Evolutionary conservation across 2,329 filamentous ascomycete species (phyloP).

Genomic region (Clonostachys chloroleuca): DNA sequence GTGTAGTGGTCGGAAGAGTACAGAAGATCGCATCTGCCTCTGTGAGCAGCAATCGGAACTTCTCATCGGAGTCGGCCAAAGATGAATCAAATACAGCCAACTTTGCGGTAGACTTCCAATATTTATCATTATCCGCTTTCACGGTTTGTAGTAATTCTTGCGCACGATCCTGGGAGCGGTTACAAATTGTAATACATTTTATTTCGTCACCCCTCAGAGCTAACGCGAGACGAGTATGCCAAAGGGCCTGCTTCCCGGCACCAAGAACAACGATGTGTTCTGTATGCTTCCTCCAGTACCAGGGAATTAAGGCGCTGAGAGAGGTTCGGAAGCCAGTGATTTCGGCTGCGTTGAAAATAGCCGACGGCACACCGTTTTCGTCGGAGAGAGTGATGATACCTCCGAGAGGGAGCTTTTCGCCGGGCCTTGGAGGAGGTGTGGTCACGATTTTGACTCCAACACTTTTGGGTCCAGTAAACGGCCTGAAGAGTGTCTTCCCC

Average conservation of each 20-base stretch:
- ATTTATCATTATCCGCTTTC: slow-evolving; percentile 2
- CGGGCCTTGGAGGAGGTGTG: not conserved
- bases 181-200: slow-evolving; percentile 21
- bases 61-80: slow-evolving; percentile 3
- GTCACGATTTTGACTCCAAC: slow-evolving; percentile 17
- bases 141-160: slow-evolving; percentile 10
- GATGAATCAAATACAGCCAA: slow-evolving; percentile 5
- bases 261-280: slow-evolving; percentile 14
- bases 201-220: slow-evolving; percentile 31
- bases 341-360: slow-evolving; percentile 62
- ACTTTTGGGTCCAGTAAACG: slow-evolving; percentile 9
- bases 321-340: slow-evolving; percentile 68
- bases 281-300: slow-evolving; percentile 26
- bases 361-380: slow-evolving; percentile 49
- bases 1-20: slow-evolving; percentile 19
- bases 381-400: slow-evolving; percentile 57
- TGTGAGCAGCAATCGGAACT: slow-evolving; percentile 8
- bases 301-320: slow-evolving; percentile 57
- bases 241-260: slow-evolving; percentile 35
- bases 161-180: slow-evolving; percentile 17
- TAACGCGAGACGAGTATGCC: slow-evolving; percentile 63
- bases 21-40: slow-evolving; percentile 20
- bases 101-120: slow-evolving; percentile 4
- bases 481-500: slow-evolving; percentile 14
- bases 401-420: not conserved